These are phyloP conservation scores for Tephrocybe sp. DNA, from an alignment of 768 basidiomycete genomes.

Conservation along the genomic window DNA sequence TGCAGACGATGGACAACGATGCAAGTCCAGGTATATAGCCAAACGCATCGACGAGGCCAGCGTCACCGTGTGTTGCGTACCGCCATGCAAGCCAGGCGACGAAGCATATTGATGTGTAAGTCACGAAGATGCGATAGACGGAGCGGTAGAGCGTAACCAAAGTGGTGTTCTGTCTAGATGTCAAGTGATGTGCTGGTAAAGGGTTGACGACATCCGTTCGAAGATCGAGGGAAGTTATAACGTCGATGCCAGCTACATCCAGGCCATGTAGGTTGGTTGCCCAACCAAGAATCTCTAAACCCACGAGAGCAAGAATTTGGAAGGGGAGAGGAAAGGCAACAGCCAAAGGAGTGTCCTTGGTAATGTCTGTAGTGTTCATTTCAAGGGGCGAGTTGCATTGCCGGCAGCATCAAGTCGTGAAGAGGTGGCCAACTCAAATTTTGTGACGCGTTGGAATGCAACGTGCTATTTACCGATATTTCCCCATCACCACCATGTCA, in stretches of 20 bases:
- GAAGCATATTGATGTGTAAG: slow-evolving; percentile 62
- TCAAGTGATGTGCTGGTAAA: slow-evolving; percentile 25
- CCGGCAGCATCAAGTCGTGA: slow-evolving; percentile 15
- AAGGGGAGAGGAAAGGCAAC: slow-evolving; percentile 86
- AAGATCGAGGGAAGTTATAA: slow-evolving; percentile 68
- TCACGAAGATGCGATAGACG: slow-evolving; percentile 65
- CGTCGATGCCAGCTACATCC: slow-evolving; percentile 71
- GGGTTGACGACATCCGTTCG: slow-evolving; percentile 33
- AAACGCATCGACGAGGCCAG: slow-evolving; percentile 66
- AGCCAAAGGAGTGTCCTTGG: slow-evolving; percentile 46
- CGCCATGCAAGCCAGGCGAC: slow-evolving; percentile 72
- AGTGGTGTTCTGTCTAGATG: slow-evolving; percentile 32
- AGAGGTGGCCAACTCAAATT: background rate
- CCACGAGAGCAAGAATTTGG: slow-evolving; percentile 79
- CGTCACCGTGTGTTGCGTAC: slow-evolving; percentile 54
- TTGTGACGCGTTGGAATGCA: slow-evolving; percentile 3
- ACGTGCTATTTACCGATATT: slow-evolving; percentile 13
- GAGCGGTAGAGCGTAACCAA: slow-evolving; percentile 52
- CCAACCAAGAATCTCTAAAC: slow-evolving; percentile 86
- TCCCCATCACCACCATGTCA: background rate
- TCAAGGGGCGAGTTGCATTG: slow-evolving; percentile 8
- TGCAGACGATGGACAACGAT: slow-evolving; percentile 52
- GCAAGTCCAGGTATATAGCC: slow-evolving; percentile 77
- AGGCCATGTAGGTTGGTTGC: slow-evolving; percentile 91
- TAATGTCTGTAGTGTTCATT: slow-evolving; percentile 21